Conservation (phyloP, 2,329 filamentous ascomycete species). For the Intubia oerlemansii region DNA sequence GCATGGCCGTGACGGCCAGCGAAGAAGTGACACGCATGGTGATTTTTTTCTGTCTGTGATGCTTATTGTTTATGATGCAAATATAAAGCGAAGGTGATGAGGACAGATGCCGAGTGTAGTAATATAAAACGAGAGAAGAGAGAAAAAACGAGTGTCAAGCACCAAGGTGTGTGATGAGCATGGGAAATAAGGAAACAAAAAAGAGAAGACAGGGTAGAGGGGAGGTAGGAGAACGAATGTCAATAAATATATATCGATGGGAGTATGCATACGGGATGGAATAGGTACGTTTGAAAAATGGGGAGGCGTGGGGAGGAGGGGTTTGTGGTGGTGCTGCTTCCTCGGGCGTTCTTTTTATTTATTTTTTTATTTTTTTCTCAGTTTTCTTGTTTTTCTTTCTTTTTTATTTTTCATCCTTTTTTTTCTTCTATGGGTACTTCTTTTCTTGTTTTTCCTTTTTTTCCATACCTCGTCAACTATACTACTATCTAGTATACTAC, state of each 20-base stretch:
- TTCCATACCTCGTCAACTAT: too few species aligned
- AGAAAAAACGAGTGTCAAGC: too few species aligned
- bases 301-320: neutral
- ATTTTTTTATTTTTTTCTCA: neutral
- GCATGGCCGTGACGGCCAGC: too few species aligned
- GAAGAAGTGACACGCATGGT: too few species aligned
- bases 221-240: neutral
- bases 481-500: too few species aligned
- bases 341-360: too few species aligned
- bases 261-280: neutral
- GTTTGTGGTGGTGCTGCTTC: neutral
- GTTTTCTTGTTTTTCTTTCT: neutral
- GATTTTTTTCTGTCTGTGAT: slow-evolving; percentile 1
- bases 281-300: neutral
- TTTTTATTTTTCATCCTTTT: neutral
- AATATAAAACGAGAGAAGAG: too few species aligned
- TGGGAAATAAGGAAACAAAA: too few species aligned
- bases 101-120: neutral
- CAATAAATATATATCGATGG: neutral
- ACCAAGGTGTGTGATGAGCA: too few species aligned
- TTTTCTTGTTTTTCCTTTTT: neutral
- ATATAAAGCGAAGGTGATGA: neutral
- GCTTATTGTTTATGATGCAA: neutral
- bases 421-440: neutral
- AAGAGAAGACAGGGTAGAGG: neutral